A percentile compares a stretch with the other conserved stretches of the same genome.
Conservation (phyloP, 495 filamentous ascomycete genomes). For the Aspergillus heteromorphus region DNA sequence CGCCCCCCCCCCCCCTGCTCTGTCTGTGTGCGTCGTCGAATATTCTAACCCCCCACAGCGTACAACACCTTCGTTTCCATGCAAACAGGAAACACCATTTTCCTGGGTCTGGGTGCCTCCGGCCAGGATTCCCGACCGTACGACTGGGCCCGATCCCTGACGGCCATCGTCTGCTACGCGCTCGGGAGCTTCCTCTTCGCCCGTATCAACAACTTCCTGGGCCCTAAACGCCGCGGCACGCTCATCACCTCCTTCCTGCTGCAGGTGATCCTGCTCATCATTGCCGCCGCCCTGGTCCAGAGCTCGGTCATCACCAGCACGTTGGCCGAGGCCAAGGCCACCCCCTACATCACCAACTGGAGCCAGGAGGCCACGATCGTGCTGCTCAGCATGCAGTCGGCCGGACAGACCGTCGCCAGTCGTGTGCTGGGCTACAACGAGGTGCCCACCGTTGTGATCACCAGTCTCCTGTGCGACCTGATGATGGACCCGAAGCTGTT, state of each 20-base stretch:
- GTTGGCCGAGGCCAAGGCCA: slow-evolving; percentile 5
- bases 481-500: slow-evolving; percentile 53
- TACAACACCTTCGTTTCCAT: slow-evolving; percentile 53
- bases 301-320: slow-evolving; percentile 34
- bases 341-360: slow-evolving; percentile 13
- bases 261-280: slow-evolving; percentile 48
- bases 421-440: slow-evolving; percentile 60
- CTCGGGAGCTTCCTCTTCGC: slow-evolving; percentile 45
- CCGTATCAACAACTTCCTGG: slow-evolving; percentile 23
- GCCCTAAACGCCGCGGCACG: slow-evolving; percentile 37
- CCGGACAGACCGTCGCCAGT: slow-evolving; percentile 61
- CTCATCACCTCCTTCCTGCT: slow-evolving; percentile 50
- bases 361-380: slow-evolving; percentile 45
- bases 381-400: slow-evolving; percentile 62
- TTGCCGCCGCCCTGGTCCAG: slow-evolving; percentile 51
- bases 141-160: slow-evolving; percentile 54
- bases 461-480: slow-evolving; percentile 61
- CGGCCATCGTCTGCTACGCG: slow-evolving; percentile 49
- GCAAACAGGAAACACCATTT: slow-evolving; percentile 61
- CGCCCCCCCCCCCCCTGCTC: too few relatives aligned
- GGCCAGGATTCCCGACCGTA: slow-evolving; percentile 45
- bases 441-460: slow-evolving; percentile 67
- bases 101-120: slow-evolving; percentile 55
- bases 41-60: slow-evolving; percentile 20
- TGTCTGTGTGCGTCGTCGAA: too few relatives aligned